Evolutionary conservation across 73 alveolate genomes (phyloP).

Genomic region (Effrenium voratum): DNA sequence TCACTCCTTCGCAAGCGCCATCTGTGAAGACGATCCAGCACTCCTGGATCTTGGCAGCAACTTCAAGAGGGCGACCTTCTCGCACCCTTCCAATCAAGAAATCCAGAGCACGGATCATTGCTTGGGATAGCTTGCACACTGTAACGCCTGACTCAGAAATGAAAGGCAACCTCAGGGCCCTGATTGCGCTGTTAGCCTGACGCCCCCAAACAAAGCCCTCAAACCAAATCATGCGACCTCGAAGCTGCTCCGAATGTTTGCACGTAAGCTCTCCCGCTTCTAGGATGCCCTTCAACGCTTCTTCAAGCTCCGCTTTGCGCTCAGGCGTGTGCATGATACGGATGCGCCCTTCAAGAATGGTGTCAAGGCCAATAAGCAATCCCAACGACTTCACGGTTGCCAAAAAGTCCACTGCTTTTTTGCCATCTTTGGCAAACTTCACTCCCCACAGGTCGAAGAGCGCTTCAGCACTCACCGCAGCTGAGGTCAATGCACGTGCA

Average conservation of each 20-base stretch:
- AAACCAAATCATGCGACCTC: neutral
- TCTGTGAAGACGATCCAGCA: neutral
- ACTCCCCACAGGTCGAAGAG: neutral
- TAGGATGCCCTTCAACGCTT: neutral
- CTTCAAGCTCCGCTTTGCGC: neutral
- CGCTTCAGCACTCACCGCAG: neutral
- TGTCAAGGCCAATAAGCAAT: neutral
- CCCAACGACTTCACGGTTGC: neutral
- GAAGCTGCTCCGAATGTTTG: neutral
- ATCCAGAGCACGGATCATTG: neutral
- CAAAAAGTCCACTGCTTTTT: neutral
- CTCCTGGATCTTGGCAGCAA: neutral
- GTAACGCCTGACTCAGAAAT: neutral
- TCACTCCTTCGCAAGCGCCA: neutral
- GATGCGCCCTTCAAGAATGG: neutral
- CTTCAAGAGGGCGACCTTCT: neutral
- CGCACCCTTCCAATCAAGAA: neutral
- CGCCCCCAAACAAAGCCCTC: neutral
- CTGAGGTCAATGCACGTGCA: neutral
- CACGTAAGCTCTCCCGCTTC: neutral
- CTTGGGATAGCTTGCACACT: neutral
- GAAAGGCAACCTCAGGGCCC: neutral
- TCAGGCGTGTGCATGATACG: neutral
- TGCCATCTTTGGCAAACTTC: neutral
- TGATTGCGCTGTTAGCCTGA: neutral